Evolutionary conservation across 2,329 filamentous ascomycete species (phyloP).

Genomic region (Pseudogymnoascus sp.): DNA sequence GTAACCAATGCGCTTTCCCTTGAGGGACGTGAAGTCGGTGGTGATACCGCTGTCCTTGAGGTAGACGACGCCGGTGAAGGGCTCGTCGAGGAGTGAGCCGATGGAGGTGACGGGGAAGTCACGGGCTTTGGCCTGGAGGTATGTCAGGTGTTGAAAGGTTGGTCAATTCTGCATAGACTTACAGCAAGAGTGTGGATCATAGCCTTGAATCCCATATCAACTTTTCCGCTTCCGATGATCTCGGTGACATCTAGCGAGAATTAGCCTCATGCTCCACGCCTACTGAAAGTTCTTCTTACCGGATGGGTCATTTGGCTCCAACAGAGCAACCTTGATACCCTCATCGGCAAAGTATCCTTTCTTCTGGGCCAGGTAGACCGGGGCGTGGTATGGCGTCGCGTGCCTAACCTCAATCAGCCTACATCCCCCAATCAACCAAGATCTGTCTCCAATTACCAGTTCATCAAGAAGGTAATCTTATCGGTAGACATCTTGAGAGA

Average conservation of each 20-base stretch:
- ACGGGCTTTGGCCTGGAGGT: slow-evolving; percentile 61
- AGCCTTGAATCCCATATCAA: slow-evolving; percentile 73
- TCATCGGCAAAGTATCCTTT: slow-evolving; percentile 70
- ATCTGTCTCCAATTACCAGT: slow-evolving; percentile 51
- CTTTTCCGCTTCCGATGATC: slow-evolving; percentile 69
- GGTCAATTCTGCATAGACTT: slow-evolving; percentile 21
- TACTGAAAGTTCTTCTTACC: slow-evolving; percentile 34
- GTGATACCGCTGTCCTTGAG: slow-evolving; percentile 69
- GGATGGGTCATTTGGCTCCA: slow-evolving; percentile 73
- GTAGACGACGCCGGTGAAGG: slow-evolving; percentile 73
- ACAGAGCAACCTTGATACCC: slow-evolving; percentile 67
- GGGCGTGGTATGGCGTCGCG: slow-evolving; percentile 73
- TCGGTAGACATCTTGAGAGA: slow-evolving; percentile 60
- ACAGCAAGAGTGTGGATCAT: slow-evolving; percentile 77
- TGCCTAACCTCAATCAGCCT: slow-evolving; percentile 49
- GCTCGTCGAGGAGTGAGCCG: slow-evolving; percentile 69
- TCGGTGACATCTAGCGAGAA: slow-evolving; percentile 61
- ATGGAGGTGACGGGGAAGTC: slow-evolving; percentile 66
- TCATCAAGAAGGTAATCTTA: slow-evolving; percentile 78
- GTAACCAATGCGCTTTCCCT: slow-evolving; percentile 71
- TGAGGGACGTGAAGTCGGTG: slow-evolving; percentile 64
- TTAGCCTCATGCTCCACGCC: neutral
- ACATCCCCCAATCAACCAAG: slow-evolving; percentile 8
- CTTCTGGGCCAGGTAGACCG: slow-evolving; percentile 67
- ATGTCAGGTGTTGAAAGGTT: slow-evolving; percentile 11